These are phyloP conservation scores for Trypanosoma vivax DNA, from an alignment of 208 protist species.

Conservation along the genomic window DNA sequence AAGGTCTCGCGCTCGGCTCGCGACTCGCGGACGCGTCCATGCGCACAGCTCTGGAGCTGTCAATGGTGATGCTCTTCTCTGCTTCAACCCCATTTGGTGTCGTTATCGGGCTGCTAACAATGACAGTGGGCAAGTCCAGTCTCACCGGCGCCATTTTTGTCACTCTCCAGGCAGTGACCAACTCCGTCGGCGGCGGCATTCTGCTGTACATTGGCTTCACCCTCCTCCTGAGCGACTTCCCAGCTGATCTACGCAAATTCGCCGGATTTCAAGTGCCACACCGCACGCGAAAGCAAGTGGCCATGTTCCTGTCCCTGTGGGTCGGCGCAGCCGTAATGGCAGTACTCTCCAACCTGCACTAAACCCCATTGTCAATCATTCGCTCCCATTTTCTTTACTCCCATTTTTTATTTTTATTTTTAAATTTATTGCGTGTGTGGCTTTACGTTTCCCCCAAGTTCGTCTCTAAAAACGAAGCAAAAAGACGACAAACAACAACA, in stretches of 20 bases:
- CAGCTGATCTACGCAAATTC: constrained; percentile 24
- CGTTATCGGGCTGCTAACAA: constrained; percentile 20
- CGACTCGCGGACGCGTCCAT: constrained; percentile 21
- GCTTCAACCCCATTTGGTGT: constrained; percentile 41
- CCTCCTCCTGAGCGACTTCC: constrained; percentile 46
- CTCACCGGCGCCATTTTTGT: constrained; percentile 29
- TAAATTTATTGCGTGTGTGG: neutral
- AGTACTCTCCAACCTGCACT: constrained; percentile 7
- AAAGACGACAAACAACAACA: no score
- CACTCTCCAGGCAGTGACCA: constrained; percentile 31
- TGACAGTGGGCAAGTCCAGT: constrained; percentile 19
- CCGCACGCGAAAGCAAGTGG: constrained; percentile 3
- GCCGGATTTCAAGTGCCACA: neutral
- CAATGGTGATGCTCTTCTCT: constrained; percentile 35
- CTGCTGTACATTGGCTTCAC: constrained; percentile 54
- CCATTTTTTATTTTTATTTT: constrained; percentile 1
- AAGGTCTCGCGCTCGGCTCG: constrained; percentile 20
- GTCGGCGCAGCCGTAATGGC: constrained; percentile 24
- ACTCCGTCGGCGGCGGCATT: constrained; percentile 46
- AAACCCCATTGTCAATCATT: neutral
- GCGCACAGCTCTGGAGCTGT: constrained; percentile 16
- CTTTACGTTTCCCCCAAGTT: no score
- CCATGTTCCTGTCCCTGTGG: constrained; percentile 35
- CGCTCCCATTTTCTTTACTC: constrained; percentile 18
- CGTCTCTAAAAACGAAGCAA: no score